Conservation (phyloP, 2,329 filamentous ascomycete genomes). For the Emydomyces testavorans region DNA sequence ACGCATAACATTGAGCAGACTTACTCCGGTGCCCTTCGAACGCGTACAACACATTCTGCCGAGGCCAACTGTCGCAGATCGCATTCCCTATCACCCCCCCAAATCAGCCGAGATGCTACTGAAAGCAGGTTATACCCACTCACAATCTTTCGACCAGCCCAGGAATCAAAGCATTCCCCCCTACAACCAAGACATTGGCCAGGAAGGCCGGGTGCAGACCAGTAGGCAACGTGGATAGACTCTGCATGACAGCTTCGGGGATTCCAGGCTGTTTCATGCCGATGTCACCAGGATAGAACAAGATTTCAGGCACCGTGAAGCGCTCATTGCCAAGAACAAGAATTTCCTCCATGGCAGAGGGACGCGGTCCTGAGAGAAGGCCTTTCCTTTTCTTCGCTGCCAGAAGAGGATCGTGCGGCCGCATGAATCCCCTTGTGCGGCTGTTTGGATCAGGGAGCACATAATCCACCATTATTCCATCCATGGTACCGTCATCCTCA, state of each 20-base stretch:
- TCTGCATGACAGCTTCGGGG: conserved; percentile 70
- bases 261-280: conserved; percentile 75
- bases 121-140: conserved; percentile 15
- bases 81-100: conserved; percentile 37
- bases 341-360: conserved; percentile 57
- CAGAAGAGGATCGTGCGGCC: conserved; percentile 61
- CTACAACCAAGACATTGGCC: conserved; percentile 78
- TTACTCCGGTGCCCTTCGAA: conserved; percentile 55
- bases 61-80: conserved; percentile 63
- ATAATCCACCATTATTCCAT: conserved; percentile 69
- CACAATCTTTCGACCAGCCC: conserved; percentile 71
- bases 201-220: conserved; percentile 73
- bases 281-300: conserved; percentile 78
- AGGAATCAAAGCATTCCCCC: conserved; percentile 67
- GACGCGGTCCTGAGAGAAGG: conserved; percentile 38
- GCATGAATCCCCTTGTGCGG: conserved; percentile 54
- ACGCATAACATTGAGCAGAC: conserved; percentile 16
- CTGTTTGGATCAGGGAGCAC: conserved; percentile 70
- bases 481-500: conserved; percentile 20
- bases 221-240: conserved; percentile 61
- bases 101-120: conserved; percentile 13
- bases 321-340: conserved; percentile 83
- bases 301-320: conserved; percentile 76
- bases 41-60: conserved; percentile 65
- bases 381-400: conserved; percentile 44